Percentiles rank a stretch among this genome's conserved stretches.
Evolutionary conservation across 2,329 filamentous ascomycete genomes (phyloP).

Genomic region (Pezicula radicicola): DNA sequence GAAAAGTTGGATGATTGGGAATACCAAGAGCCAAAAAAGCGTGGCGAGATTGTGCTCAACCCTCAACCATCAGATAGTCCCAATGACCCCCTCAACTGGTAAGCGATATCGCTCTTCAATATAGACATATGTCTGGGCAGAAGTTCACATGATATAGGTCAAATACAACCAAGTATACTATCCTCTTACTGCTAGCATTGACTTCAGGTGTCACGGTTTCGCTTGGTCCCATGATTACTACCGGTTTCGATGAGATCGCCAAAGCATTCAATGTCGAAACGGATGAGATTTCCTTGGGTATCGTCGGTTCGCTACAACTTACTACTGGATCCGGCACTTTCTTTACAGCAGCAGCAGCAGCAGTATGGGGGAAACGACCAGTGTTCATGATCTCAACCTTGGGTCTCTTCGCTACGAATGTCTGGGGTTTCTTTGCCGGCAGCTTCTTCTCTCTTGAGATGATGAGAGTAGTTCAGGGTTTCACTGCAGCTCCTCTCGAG

Average conservation of each 20-base stretch:
- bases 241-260: constrained; percentile 29
- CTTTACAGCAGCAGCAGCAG: constrained; percentile 32
- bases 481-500: constrained; percentile 1
- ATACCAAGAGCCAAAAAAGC: not conserved
- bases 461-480: constrained; percentile 11
- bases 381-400: constrained; percentile 19
- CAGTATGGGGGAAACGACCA: constrained; percentile 5
- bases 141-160: constrained; percentile 6
- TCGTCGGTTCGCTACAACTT: constrained; percentile 29
- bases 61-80: constrained; percentile 47
- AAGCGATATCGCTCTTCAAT: not conserved
- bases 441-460: constrained; percentile 30
- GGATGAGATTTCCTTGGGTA: constrained; percentile 25
- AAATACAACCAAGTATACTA: constrained; percentile 10
- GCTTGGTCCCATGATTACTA: constrained; percentile 31
- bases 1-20: constrained; percentile 1
- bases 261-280: constrained; percentile 25
- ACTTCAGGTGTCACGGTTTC: constrained; percentile 14
- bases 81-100: constrained; percentile 49
- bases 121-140: not conserved
- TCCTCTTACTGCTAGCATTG: constrained; percentile 9
- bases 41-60: constrained; percentile 41
- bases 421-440: constrained; percentile 34
- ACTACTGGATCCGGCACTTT: constrained; percentile 35
- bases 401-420: constrained; percentile 28